phyloP scores from a whole-genome alignment of 164 flowering plant species.

The Liriodendron chinense region DNA sequence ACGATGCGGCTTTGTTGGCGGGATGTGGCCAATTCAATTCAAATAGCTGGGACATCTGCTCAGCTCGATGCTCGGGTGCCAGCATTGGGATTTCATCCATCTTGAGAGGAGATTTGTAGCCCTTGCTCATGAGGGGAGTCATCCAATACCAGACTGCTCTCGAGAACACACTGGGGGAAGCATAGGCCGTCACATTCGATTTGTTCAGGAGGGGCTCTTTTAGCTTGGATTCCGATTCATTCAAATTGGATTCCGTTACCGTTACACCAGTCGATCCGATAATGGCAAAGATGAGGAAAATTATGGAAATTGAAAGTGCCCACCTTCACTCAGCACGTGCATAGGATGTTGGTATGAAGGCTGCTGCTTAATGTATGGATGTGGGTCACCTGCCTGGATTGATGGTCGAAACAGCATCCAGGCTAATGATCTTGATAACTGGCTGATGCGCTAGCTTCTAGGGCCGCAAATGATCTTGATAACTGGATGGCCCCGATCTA shows the following conservation, averaged over 20 bases:
- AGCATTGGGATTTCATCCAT: constrained; percentile 73
- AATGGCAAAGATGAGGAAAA: constrained; percentile 47
- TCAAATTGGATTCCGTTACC: neutral
- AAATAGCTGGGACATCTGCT: constrained; percentile 58
- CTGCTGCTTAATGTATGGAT: too few species aligned
- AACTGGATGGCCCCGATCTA: too few species aligned
- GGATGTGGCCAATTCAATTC: constrained; percentile 87
- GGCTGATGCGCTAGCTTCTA: too few species aligned
- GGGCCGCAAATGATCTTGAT: too few species aligned
- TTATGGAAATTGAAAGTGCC: constrained; percentile 40
- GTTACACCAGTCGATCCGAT: constrained; percentile 65
- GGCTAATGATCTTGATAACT: too few species aligned
- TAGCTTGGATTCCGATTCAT: constrained; percentile 26
- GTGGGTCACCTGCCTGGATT: too few species aligned
- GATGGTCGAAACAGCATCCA: too few species aligned
- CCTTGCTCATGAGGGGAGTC: constrained; percentile 76
- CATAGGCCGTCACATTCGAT: constrained; percentile 47
- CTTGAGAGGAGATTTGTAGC: constrained; percentile 63
- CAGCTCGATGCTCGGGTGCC: constrained; percentile 76
- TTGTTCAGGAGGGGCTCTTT: constrained; percentile 38
- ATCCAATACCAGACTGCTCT: constrained; percentile 77
- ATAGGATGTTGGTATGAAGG: too few species aligned
- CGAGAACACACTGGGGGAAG: constrained; percentile 65
- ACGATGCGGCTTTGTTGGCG: constrained; percentile 37
- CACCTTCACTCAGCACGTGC: too few species aligned